Base-by-base conservation (phyloP, 2,329 filamentous ascomycete genomes). In the Trichoderma semiorbis region DNA sequence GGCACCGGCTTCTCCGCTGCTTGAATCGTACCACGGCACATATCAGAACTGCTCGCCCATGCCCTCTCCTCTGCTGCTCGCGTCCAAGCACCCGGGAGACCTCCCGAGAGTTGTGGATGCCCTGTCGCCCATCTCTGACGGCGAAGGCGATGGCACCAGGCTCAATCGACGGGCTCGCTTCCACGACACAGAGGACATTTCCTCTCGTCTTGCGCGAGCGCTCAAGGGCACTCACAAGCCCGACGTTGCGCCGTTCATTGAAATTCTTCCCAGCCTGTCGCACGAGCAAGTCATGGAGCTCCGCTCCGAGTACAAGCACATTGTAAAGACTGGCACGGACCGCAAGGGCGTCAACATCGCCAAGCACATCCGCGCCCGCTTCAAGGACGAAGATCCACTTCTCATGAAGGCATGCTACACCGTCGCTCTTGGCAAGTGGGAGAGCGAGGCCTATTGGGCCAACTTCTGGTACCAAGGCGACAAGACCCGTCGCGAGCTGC, bases 381-480 rank as follows among this genome's bases (percentile, higher is more conserved):
- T 95, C 77, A 94, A 95, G 82, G 90, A 93, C 57, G 88, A 90
- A 76, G 87, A 92, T 69, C 86, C 90, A 5, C 91, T 89, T 76
- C 91, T 98, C 75, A 95, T 95, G 83, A 98, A 98, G 82, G 92
- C 93, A 7, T 94, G 92, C 78, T 98, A 98, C 80, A 90, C 95
- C 4, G 95, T 93, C 3, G 94, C 95, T 0, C 88, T 98, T 0
- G 96, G 96, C 11, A 88, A 88, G 67, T 98, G 94, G 91, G 96
- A 98, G 83, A 92, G 91, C 76, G 96, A 99, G 81, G 93, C 94
- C 0, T 97, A 97, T 85, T 99, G 96, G 95, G 94, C 95, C 72
- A 98, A 98, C 80, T 97, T 94, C 81, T 98, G 94, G 91, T 98
- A 98, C 83, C 95, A 98, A 79, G 91, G 91, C 47, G 92, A 95